These are phyloP conservation scores for Durusdinium trenchii DNA, from an alignment of 73 alveolate genomes.

Conservation along the genomic window DNA sequence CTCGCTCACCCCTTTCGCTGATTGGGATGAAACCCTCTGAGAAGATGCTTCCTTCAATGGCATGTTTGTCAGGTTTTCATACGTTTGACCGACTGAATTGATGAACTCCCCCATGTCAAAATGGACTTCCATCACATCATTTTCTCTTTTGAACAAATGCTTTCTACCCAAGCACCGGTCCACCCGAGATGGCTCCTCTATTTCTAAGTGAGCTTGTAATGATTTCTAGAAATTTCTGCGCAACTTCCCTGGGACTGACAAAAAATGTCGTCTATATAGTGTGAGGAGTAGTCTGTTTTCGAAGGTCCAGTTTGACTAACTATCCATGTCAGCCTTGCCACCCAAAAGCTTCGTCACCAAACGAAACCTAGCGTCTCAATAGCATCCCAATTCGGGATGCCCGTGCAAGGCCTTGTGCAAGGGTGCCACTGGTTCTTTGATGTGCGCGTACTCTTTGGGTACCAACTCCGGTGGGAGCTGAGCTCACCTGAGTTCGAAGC, in stretches of 20 bases:
- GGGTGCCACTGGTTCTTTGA: neutral
- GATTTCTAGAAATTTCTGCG: neutral
- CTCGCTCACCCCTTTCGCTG: neutral
- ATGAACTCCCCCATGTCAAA: neutral
- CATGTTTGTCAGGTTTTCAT: neutral
- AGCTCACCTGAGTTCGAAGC: neutral
- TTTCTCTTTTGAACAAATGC: neutral
- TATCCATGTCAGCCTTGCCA: neutral
- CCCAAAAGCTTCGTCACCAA: neutral
- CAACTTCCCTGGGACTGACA: neutral
- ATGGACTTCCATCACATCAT: neutral
- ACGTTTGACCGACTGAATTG: neutral
- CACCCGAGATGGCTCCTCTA: neutral
- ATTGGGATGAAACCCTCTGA: neutral
- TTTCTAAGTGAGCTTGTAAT: neutral
- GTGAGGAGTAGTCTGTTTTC: neutral
- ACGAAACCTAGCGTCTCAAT: neutral
- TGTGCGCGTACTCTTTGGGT: neutral
- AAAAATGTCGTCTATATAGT: slow-evolving; percentile 1
- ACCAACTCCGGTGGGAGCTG: neutral
- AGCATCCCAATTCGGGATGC: neutral
- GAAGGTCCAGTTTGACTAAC: neutral
- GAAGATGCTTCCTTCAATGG: neutral
- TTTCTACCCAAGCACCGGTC: neutral
- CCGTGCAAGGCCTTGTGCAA: neutral